A percentile compares a stretch with the other conserved stretches of the same genome.
Conservation (phyloP, 2,329 filamentous ascomycete genomes). For the Sarocladium brachiariae region DNA sequence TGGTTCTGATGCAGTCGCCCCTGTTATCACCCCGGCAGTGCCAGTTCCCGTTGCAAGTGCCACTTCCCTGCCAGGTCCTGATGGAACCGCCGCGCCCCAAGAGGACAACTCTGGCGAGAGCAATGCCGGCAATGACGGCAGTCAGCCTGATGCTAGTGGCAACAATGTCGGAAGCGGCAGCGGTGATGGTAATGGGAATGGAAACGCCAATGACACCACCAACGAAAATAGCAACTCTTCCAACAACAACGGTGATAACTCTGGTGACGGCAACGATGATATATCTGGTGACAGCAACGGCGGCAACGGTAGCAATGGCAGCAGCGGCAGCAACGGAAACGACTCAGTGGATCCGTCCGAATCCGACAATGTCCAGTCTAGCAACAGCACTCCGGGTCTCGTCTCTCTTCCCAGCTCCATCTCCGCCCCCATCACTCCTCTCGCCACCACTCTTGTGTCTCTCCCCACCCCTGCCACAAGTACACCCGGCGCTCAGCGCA, state of each 20-base stretch:
- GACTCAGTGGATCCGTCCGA: not conserved
- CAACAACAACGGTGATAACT: not conserved
- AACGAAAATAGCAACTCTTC: no score
- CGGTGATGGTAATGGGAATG: not conserved
- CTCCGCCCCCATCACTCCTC: not conserved
- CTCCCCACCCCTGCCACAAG: not conserved
- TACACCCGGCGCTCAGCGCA: not conserved
- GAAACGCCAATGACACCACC: not conserved
- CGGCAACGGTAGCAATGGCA: not conserved
- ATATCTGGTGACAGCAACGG: not conserved
- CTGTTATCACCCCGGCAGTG: not conserved
- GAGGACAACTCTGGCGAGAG: not conserved
- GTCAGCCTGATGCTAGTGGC: not conserved
- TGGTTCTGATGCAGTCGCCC: not conserved
- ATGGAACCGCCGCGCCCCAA: not conserved
- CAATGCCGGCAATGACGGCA: not conserved
- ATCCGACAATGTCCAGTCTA: not conserved
- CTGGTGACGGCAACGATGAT: not conserved
- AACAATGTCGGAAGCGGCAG: not conserved
- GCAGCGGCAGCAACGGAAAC: not conserved
- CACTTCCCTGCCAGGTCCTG: not conserved
- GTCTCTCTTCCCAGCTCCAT: not conserved
- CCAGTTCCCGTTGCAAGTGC: not conserved
- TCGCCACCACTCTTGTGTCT: not conserved
- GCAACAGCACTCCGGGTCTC: not conserved